Evolutionary conservation across 768 basidiomycete genomes (phyloP).

Genomic region (Hericium erinaceus): DNA sequence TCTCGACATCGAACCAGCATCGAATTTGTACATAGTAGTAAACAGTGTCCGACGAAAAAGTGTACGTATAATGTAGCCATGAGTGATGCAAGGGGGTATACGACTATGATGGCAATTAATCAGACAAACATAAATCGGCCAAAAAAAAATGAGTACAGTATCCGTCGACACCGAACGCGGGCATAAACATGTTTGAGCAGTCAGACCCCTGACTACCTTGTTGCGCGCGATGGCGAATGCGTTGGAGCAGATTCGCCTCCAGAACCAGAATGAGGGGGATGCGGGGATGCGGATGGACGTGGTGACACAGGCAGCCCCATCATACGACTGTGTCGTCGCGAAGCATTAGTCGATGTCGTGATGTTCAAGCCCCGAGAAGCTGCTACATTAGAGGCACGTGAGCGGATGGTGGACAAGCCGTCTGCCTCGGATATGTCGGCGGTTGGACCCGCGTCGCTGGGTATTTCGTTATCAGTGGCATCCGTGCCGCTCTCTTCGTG

Average conservation of each 20-base stretch:
- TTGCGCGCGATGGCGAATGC: background rate
- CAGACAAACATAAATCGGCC: constrained; percentile 14
- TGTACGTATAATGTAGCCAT: background rate
- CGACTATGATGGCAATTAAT: constrained; percentile 11
- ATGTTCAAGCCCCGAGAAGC: constrained; percentile 14
- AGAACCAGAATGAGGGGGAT: constrained; percentile 5
- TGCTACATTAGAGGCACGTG: constrained; percentile 8
- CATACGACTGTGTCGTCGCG: constrained; percentile 14
- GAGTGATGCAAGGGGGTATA: constrained; percentile 11
- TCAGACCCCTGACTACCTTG: background rate
- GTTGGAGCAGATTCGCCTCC: background rate
- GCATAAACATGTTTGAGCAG: background rate
- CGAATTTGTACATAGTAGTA: too few species aligned
- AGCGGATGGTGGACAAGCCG: background rate
- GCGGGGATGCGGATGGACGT: constrained; percentile 16
- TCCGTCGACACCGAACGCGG: background rate
- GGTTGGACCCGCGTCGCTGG: constrained; percentile 16
- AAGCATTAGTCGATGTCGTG: constrained; percentile 14
- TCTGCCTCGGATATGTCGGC: constrained; percentile 28
- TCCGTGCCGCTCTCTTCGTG: constrained; percentile 73
- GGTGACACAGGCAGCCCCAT: constrained; percentile 19
- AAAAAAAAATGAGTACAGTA: background rate
- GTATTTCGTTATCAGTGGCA: constrained; percentile 46
- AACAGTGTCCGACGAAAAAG: background rate
- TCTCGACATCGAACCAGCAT: too few species aligned